Evolutionary conservation across 495 filamentous ascomycete species (phyloP), one percentile per base, ranked within the genome.

Genomic region (Rhypophila decipiens): DNA sequence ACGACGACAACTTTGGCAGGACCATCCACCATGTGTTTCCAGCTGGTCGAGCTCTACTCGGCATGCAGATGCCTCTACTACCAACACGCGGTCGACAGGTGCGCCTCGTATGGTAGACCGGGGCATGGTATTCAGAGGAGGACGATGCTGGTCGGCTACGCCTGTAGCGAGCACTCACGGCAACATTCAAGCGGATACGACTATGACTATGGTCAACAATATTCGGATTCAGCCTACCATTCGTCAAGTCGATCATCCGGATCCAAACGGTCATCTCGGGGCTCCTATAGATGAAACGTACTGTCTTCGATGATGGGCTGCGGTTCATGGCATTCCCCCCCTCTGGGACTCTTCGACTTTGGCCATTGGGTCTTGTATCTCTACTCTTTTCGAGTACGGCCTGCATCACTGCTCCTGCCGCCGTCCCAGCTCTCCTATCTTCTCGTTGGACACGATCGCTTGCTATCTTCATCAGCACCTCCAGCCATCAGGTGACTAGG

Each of bases 41-140:
- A 85, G 61, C 60, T 90, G 52, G 70, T 86, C 51, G 86, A 90
- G 62, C 80, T 83, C 29, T 93, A 86, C 71, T 82, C 88, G 11
- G 87, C 82, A 46, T 95, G 88, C 79, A 73, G 80, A 49, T 95
- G 88, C 66, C 70, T 87, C 58, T 93, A 93, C 75, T 86, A 87
- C 74, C 74, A 82, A 50, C 88, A 95, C 63, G 79, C 83, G 36
- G 70, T 91, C 50, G 88, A 95, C 56, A 82, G 84, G 43, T 95
- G 88, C 60, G 66, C 77, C 24, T 72, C 79, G 12, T 85, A 86
- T 56, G 82, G 83, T 29, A 79, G 83, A 49, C 75, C 77, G 39
- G 83, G 82, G 42, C 88, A 94, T 58, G 47, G 53, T 21, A 73
- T 89, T 44, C 79, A 88, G 52, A 82, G 85, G 63, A 82, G 82